phyloP scores from a whole-genome alignment of 1,139 yeast genomes.

The Suhomyces bolitotheri region DNA sequence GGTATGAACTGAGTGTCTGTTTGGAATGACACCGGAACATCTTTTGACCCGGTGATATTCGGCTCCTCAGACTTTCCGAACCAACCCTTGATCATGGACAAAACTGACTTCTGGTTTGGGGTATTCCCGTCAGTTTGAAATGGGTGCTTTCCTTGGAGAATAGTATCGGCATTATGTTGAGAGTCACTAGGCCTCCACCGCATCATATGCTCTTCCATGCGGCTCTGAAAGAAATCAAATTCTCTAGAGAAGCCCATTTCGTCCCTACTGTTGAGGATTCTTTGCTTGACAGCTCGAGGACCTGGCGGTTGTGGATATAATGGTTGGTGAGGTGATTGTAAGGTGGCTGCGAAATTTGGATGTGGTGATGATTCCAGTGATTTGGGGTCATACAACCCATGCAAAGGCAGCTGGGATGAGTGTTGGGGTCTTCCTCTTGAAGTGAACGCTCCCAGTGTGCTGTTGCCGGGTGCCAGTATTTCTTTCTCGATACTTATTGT shows the following conservation, averaged over 20 bases:
- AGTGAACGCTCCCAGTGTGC: too few species aligned
- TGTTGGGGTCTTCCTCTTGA: too few species aligned
- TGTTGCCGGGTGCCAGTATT: too few species aligned
- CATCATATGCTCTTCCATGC: conserved; percentile 52
- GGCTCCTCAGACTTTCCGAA: too few species aligned
- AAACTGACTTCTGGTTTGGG: too few species aligned
- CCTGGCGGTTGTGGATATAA: conserved; percentile 4
- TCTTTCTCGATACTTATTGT: too few species aligned
- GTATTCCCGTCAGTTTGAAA: too few species aligned
- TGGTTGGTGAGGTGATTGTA: conserved; percentile 15
- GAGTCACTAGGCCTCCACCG: conserved; percentile 56
- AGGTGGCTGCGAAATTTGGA: conserved; percentile 8
- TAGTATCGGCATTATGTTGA: conserved; percentile 37
- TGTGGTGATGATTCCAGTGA: conserved; percentile 4
- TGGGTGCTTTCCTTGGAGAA: conserved; percentile 44
- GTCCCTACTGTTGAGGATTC: conserved; percentile 4
- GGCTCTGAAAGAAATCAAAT: conserved; percentile 35
- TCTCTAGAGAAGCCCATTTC: conserved; percentile 2
- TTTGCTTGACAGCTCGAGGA: conserved; percentile 3
- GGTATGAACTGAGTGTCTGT: too few species aligned
- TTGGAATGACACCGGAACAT: too few species aligned
- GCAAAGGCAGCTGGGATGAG: too few species aligned
- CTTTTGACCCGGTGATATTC: too few species aligned
- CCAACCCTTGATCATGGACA: conserved; percentile 3
- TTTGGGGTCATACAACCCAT: conserved; percentile 1